phyloP scores from a whole-genome alignment of 2,329 filamentous ascomycete genomes.

The Claviceps africana region DNA sequence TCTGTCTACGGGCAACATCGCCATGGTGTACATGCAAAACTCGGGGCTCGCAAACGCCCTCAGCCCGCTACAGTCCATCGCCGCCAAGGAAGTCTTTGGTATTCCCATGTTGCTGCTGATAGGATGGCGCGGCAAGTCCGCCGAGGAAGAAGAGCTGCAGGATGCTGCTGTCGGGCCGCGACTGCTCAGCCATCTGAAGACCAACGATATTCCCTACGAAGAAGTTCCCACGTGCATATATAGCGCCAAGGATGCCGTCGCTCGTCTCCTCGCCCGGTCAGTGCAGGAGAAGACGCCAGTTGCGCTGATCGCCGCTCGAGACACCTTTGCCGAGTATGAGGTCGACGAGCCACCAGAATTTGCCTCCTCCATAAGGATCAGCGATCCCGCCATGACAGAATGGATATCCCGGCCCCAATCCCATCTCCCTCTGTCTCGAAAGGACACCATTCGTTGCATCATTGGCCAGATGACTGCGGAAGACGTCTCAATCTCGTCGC shows the following conservation, averaged over 20 bases:
- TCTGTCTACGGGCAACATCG: not conserved
- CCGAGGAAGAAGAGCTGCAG: constrained; percentile 1
- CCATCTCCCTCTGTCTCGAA: not conserved
- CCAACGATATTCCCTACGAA: constrained; percentile 2
- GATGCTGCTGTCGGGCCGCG: constrained; percentile 3
- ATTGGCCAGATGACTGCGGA: not conserved
- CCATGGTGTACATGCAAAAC: constrained; percentile 4
- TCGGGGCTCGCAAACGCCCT: constrained; percentile 2
- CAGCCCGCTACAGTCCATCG: constrained; percentile 1
- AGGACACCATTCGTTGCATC: not conserved
- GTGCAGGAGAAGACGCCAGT: not conserved
- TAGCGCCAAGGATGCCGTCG: not conserved
- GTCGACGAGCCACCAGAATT: not conserved
- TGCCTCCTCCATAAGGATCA: not conserved
- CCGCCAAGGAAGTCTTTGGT: constrained; percentile 4
- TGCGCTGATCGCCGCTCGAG: not conserved
- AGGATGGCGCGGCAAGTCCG: constrained; percentile 1
- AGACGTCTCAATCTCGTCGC: constrained; percentile 2
- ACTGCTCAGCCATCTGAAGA: not conserved
- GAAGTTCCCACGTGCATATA: not conserved
- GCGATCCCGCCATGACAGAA: not conserved
- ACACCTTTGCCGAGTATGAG: not conserved
- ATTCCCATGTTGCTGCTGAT: constrained; percentile 4
- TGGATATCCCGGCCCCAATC: not conserved
- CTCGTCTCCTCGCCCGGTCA: not conserved